These are phyloP conservation scores for Ambrosia trifida DNA, from an alignment of 129 eudicot genomes.

Conservation along the genomic window DNA sequence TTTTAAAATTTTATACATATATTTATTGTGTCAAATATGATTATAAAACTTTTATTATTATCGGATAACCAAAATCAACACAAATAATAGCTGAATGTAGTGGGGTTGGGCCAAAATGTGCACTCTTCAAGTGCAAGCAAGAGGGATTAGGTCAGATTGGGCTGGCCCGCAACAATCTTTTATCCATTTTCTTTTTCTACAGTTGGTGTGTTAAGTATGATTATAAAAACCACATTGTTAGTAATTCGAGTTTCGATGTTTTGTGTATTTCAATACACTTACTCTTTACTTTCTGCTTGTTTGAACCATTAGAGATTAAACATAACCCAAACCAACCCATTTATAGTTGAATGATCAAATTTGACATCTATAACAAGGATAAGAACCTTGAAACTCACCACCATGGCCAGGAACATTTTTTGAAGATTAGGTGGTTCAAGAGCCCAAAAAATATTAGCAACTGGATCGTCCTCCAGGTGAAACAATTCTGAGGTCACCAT, in stretches of 20 bases:
- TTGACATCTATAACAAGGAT: not conserved
- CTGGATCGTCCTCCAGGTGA: constrained; percentile 67
- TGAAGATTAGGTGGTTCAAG: constrained; percentile 69
- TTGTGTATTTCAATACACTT: constrained; percentile 10
- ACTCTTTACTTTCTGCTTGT: not conserved
- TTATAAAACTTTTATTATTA: not conserved
- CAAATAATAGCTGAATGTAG: not conserved
- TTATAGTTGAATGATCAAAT: not conserved
- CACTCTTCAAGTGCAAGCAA: not conserved
- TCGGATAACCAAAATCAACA: not conserved
- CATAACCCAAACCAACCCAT: not conserved
- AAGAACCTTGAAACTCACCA: constrained; percentile 54
- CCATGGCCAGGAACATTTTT: constrained; percentile 71
- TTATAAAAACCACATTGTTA: no score
- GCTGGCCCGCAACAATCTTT: not conserved
- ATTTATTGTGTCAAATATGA: not conserved
- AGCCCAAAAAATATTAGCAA: constrained; percentile 71
- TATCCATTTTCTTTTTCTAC: no score
- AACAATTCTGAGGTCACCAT: constrained; percentile 33
- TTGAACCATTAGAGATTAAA: not conserved
- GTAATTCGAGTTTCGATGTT: not conserved
- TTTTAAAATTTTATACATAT: constrained; percentile 4
- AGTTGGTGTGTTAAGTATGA: no score
- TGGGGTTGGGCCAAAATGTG: not conserved
- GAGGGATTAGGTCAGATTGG: not conserved